Percentiles rank a stretch among this genome's conserved stretches.
Conservation (phyloP, 768 basidiomycete genomes). For the Pleurotus platypus region DNA sequence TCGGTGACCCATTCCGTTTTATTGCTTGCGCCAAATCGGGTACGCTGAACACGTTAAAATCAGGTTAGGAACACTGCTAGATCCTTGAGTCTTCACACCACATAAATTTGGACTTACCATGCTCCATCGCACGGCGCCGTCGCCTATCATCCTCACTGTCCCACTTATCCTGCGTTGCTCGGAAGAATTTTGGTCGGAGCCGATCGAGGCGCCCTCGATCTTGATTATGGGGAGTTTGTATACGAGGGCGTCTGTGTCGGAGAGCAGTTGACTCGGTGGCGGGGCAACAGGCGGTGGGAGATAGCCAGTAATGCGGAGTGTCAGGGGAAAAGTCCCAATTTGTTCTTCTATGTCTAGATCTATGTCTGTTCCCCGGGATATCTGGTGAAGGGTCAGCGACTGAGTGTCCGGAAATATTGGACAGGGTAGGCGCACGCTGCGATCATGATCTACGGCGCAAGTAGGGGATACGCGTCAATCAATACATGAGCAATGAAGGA, state of each 20-base stretch:
- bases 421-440: neutral
- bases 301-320: slow-evolving; percentile 37
- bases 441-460: too few species aligned
- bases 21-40: slow-evolving; percentile 24
- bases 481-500: neutral
- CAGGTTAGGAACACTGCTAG: neutral
- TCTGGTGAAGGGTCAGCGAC: neutral
- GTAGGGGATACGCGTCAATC: neutral
- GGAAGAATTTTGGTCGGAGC: slow-evolving; percentile 28
- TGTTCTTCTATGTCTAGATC: slow-evolving; percentile 34
- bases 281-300: slow-evolving; percentile 20
- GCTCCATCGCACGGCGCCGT: slow-evolving; percentile 49
- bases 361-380: neutral
- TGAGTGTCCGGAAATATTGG: neutral
- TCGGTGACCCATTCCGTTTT: slow-evolving; percentile 49
- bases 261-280: slow-evolving; percentile 8
- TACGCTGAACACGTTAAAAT: slow-evolving; percentile 20
- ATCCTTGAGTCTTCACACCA: neutral
- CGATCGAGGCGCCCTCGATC: slow-evolving; percentile 40
- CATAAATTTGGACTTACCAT: slow-evolving; percentile 30
- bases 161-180: slow-evolving; percentile 35
- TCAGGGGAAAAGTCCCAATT: slow-evolving; percentile 51
- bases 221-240: slow-evolving; percentile 48
- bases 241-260: slow-evolving; percentile 21
- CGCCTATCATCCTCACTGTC: slow-evolving; percentile 43